Percentiles rank a stretch among this genome's conserved stretches.
phyloP scores from a whole-genome alignment of 202 grass and related monocot genomes.

The Schoenoplectus tabernaemontani region DNA sequence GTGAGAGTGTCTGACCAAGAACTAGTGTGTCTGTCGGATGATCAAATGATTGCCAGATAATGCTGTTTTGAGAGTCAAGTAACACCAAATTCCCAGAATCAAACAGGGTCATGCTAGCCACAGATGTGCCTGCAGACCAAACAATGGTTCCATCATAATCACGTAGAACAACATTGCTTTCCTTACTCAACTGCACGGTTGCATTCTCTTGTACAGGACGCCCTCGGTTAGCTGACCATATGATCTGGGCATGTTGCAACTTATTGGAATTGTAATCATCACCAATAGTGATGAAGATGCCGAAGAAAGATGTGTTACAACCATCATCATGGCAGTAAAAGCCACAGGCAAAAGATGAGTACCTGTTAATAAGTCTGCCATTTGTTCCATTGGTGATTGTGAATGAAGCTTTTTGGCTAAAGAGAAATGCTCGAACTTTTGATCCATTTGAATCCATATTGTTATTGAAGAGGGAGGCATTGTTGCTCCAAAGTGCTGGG shows the following conservation, averaged over 20 bases:
- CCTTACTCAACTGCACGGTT: conserved; percentile 24
- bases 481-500: not conserved
- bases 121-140: conserved; percentile 23
- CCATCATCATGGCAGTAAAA: conserved; percentile 32
- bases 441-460: not conserved
- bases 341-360: conserved; percentile 34
- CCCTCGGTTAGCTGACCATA: conserved; percentile 37
- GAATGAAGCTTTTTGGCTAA: not conserved
- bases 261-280: not conserved
- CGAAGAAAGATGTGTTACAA: conserved; percentile 13
- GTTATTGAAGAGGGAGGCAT: not conserved
- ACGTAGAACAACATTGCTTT: conserved; percentile 23
- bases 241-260: not conserved
- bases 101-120: conserved; percentile 23
- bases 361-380: rapidly evolving
- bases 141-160: conserved; percentile 33
- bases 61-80: conserved; percentile 10
- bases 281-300: not conserved
- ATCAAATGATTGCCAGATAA: conserved; percentile 43
- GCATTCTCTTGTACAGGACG: conserved; percentile 36
- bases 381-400: not conserved
- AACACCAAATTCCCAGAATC: conserved; percentile 34
- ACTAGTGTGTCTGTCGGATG: conserved; percentile 39
- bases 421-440: not conserved
- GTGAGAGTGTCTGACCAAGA: conserved; percentile 19